Conservation (phyloP, 192 early-diverging fungal genomes). For the Backusella luteola region DNA sequence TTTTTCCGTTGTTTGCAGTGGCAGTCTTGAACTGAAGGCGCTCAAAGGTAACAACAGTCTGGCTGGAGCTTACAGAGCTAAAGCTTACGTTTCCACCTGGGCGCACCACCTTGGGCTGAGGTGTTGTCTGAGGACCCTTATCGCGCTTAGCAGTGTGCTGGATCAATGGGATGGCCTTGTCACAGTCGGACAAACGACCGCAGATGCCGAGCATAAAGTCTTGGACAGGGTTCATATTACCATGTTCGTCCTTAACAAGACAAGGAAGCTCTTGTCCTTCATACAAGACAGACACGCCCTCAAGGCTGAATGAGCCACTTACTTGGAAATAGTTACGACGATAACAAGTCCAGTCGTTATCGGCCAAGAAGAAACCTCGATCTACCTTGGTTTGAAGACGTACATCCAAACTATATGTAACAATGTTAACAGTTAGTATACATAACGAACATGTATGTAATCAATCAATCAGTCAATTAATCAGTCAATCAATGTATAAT, state of each 20-base stretch:
- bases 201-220: constrained; percentile 65
- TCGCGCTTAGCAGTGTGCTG: constrained; percentile 85
- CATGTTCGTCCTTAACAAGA: constrained; percentile 50
- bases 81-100: constrained; percentile 41
- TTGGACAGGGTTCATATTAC: constrained; percentile 40
- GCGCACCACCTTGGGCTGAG: constrained; percentile 42
- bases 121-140: constrained; percentile 73
- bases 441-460: neutral
- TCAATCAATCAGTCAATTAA: neutral
- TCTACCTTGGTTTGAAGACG: constrained; percentile 66
- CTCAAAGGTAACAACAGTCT: constrained; percentile 73
- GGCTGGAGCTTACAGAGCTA: constrained; percentile 29
- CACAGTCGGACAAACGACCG: constrained; percentile 53
- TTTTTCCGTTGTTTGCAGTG: constrained; percentile 89
- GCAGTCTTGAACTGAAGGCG: constrained; percentile 95
- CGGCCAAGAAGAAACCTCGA: constrained; percentile 77
- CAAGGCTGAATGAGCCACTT: constrained; percentile 45
- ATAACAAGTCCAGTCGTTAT: constrained; percentile 82
- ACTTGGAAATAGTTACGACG: constrained; percentile 86
- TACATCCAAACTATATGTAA: constrained; percentile 46
- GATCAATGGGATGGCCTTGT: constrained; percentile 61
- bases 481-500: neutral
- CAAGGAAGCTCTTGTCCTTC: constrained; percentile 53
- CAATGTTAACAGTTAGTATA: neutral
- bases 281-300: constrained; percentile 29